Conservation (phyloP, 2,329 filamentous ascomycete species). For the Beauveria sp. region DNA sequence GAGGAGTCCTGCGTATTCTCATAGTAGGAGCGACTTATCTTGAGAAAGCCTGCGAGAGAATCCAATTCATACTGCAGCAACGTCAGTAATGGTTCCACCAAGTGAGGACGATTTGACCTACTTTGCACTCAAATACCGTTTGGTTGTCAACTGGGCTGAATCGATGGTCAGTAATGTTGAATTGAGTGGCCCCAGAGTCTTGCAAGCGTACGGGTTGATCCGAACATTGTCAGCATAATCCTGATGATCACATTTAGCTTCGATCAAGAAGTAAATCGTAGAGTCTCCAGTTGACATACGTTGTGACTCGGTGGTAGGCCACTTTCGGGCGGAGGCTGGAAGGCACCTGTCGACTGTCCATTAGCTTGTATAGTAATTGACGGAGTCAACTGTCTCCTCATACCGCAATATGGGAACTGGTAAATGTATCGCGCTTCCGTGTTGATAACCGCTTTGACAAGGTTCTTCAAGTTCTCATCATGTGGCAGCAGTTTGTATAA, state of each 20-base stretch:
- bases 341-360: constrained; percentile 51
- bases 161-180: not conserved
- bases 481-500: constrained; percentile 53
- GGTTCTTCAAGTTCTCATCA: constrained; percentile 52
- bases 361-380: not conserved
- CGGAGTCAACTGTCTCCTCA: not conserved
- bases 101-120: constrained; percentile 39
- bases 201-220: constrained; percentile 19
- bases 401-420: constrained; percentile 63
- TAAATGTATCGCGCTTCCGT: constrained; percentile 62
- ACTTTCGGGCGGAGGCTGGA: constrained; percentile 76
- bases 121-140: constrained; percentile 23
- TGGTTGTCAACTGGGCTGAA: constrained; percentile 19
- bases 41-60: constrained; percentile 79
- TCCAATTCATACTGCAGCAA: constrained; percentile 73
- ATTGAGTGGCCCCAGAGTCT: not conserved
- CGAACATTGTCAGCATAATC: constrained; percentile 17
- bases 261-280: not conserved
- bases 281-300: constrained; percentile 5
- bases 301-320: constrained; percentile 29
- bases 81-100: not conserved
- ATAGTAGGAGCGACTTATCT: constrained; percentile 70
- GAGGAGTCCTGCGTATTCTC: constrained; percentile 59
- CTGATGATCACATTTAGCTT: not conserved
- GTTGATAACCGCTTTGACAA: constrained; percentile 66